Evolutionary conservation across 441 rosid genomes (phyloP), one percentile per base, ranked within the genome.

Genomic region (Gossypium davidsonii): DNA sequence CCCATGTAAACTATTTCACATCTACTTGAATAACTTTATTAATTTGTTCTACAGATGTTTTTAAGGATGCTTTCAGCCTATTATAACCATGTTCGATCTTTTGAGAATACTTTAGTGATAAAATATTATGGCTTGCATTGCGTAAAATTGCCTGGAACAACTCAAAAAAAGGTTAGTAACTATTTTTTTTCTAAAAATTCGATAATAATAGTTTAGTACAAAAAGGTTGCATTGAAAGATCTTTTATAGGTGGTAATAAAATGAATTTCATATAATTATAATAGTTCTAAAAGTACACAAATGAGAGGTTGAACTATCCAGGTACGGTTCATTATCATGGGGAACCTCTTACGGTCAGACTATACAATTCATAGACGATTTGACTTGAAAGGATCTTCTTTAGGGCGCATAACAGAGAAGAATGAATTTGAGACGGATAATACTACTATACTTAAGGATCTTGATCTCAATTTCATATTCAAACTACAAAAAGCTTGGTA

Each of bases 251-350:
- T 55, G 9, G 59, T 55, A 55, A 20, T 26, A 56, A 56, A 56
- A 21, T 9, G 28, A 56, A 8, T 20, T 56, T 18, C 21, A 0
- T 2, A 2, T 9, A 56, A 21, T 56, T 21, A 21, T 10, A 56
- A 56, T 3, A 21, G 31, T 56, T 23, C 12, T 56, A 9, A 6
- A 20, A 55, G n/a, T 12, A 56, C 11, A 8, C 25, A 62, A 62
- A 62, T 62, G 49, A 62, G 15, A 3, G 1, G 31, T 14, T 52
- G 74, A 48, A 55, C 56, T 58, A 23, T 80, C 56, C 79, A 89
- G 91, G 94, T 89, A 61, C 79, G 90, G 15, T 87, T 89, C 71
- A 76, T 89, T 25, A 87, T 89, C 1, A 89, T 89, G 94, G 94
- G 94, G 37, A 89, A 89, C 34, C 85, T 89, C 0, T 85, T 87